phyloP scores from a whole-genome alignment of 2,329 filamentous ascomycete species.

The Fusarium pilosicola region DNA sequence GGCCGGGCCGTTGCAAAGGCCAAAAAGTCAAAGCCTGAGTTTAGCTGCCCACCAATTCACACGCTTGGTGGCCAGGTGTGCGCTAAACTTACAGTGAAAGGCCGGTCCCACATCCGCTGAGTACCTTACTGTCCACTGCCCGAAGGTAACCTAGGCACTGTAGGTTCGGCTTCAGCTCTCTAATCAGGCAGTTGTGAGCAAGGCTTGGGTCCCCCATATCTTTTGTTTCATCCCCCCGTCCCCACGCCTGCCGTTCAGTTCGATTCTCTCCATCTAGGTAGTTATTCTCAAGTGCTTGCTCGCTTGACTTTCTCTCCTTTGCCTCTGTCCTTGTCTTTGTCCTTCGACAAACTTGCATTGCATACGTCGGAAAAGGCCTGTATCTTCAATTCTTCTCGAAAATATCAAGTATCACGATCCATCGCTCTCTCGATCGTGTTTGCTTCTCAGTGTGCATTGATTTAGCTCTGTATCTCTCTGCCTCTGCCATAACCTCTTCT shows the following conservation, averaged over 20 bases:
- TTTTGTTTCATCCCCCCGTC: slow-evolving; percentile 45
- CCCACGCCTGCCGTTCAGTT: slow-evolving; percentile 19
- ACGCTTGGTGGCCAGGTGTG: background rate
- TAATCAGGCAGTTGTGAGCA: slow-evolving; percentile 11
- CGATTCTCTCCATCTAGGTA: slow-evolving; percentile 23
- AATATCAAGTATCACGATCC: slow-evolving; percentile 28
- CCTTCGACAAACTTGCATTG: slow-evolving; percentile 24
- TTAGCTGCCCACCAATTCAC: slow-evolving; percentile 3
- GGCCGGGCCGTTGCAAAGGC: slow-evolving; percentile 31
- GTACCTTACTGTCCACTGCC: background rate
- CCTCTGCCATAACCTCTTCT: slow-evolving; percentile 20
- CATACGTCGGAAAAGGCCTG: slow-evolving; percentile 34
- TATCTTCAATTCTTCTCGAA: slow-evolving; percentile 40
- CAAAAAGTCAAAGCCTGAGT: background rate
- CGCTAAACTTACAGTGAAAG: slow-evolving; percentile 5
- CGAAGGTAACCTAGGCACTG: background rate
- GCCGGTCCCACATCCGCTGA: background rate
- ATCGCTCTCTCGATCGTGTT: slow-evolving; percentile 37
- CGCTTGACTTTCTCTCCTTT: slow-evolving; percentile 36
- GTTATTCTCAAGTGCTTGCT: slow-evolving; percentile 18
- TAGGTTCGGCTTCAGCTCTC: background rate
- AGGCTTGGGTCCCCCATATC: slow-evolving; percentile 35
- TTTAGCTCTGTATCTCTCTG: background rate
- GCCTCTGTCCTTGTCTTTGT: slow-evolving; percentile 21
- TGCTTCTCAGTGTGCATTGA: slow-evolving; percentile 27